phyloP scores from a whole-genome alignment of 1,284 basidiomycete genomes.

The Neolentinus lepideus region DNA sequence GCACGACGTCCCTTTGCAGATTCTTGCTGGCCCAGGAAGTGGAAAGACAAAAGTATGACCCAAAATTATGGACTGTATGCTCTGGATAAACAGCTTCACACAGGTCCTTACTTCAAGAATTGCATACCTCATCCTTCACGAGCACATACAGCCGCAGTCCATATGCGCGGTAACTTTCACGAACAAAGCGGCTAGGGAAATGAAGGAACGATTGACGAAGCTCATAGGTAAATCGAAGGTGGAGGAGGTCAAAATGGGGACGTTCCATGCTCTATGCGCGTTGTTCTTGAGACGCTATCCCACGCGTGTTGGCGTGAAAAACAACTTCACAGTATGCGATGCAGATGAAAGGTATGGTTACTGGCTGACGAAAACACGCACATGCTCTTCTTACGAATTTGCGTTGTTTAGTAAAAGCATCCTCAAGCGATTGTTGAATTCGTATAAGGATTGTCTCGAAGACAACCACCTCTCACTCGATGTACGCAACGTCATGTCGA shows the following conservation, averaged over 20 bases:
- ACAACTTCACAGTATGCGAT: slow-evolving; percentile 82
- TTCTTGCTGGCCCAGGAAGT: slow-evolving; percentile 81
- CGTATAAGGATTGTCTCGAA: slow-evolving; percentile 40
- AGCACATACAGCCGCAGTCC: slow-evolving; percentile 46
- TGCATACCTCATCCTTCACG: slow-evolving; percentile 63
- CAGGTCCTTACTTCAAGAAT: slow-evolving; percentile 78
- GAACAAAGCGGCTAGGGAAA: slow-evolving; percentile 89
- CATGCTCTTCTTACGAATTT: background rate
- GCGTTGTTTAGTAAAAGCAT: slow-evolving; percentile 59
- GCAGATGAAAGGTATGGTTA: slow-evolving; percentile 68
- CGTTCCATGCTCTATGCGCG: slow-evolving; percentile 81
- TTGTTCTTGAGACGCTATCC: slow-evolving; percentile 66
- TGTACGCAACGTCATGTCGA: slow-evolving; percentile 48
- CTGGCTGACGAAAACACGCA: background rate
- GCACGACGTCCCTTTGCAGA: slow-evolving; percentile 64
- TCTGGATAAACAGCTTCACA: slow-evolving; percentile 9
- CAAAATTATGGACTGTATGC: background rate
- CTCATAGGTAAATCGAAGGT: slow-evolving; percentile 67
- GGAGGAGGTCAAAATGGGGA: slow-evolving; percentile 64
- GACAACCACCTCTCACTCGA: slow-evolving; percentile 50
- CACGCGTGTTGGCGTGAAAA: slow-evolving; percentile 49
- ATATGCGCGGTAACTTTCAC: slow-evolving; percentile 84
- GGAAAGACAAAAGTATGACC: slow-evolving; percentile 53
- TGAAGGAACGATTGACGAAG: slow-evolving; percentile 66
- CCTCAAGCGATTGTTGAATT: slow-evolving; percentile 54